A percentile compares a stretch with the other conserved stretches of the same genome.
phyloP scores from a whole-genome alignment of 139 green algal genomes.

The Pseudopediastrum boryanum region DNA sequence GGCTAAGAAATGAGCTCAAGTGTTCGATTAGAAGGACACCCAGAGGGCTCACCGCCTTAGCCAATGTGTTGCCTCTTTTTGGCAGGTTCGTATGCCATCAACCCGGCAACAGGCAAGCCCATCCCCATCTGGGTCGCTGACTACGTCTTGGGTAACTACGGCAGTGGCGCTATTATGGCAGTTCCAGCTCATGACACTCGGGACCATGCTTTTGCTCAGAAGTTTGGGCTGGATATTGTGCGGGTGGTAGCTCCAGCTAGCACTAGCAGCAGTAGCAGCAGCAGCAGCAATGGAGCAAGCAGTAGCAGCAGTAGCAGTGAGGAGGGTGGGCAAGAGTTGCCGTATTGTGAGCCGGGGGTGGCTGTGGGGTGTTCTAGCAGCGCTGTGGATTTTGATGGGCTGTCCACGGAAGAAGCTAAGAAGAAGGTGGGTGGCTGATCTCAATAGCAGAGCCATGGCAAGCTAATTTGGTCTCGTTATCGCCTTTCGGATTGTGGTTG shows the following conservation, averaged over 20 bases:
- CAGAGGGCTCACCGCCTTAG: too few species aligned
- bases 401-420: constrained; percentile 54
- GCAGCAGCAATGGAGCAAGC: constrained; percentile 19
- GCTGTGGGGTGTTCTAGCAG: constrained; percentile 57
- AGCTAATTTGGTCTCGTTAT: too few species aligned
- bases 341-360: constrained; percentile 72
- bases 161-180: constrained; percentile 97
- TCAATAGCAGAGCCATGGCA: neutral
- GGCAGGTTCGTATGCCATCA: constrained; percentile 76
- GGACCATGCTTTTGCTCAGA: constrained; percentile 91
- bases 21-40: too few species aligned
- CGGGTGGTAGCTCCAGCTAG: constrained; percentile 58
- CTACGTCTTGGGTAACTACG: constrained; percentile 96
- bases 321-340: constrained; percentile 44
- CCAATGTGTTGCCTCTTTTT: too few species aligned
- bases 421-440: constrained; percentile 29
- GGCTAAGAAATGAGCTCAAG: too few species aligned
- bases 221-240: constrained; percentile 78
- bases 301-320: constrained; percentile 30
- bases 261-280: neutral
- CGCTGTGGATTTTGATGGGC: constrained; percentile 80
- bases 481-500: too few species aligned
- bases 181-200: constrained; percentile 94
- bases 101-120: constrained; percentile 83
- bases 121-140: constrained; percentile 96